Conservation (phyloP, 257 asterid species). For the Capsicum pubescens region DNA sequence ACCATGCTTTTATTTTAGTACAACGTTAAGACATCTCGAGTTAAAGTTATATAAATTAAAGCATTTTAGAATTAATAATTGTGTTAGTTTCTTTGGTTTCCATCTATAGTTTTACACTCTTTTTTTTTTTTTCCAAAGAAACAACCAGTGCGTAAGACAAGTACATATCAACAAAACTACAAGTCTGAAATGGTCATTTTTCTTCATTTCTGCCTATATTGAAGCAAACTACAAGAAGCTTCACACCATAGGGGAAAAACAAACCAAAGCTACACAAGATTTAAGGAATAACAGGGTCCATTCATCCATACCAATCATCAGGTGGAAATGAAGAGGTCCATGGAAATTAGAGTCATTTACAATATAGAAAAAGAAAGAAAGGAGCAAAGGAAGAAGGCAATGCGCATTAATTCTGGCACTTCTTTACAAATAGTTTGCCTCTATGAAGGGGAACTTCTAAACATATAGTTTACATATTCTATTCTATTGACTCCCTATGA, state of each 20-base stretch:
- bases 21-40: not conserved
- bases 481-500: not conserved
- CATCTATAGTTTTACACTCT: not conserved
- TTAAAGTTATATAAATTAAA: not conserved
- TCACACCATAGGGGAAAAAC: not conserved
- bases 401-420: not conserved
- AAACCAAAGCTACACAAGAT: not conserved
- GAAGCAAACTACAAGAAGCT: not conserved
- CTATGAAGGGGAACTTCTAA: not conserved
- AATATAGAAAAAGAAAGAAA: not conserved
- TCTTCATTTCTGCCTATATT: not conserved
- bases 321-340: not conserved
- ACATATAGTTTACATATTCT: not conserved
- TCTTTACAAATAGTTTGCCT: not conserved
- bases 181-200: not conserved
- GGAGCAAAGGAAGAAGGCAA: not conserved
- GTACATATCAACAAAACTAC: not conserved
- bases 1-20: not conserved
- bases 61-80: not conserved
- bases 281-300: not conserved
- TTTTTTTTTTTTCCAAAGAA: too few relatives aligned
- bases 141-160: too few relatives aligned
- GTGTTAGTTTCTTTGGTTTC: not conserved
- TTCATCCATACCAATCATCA: not conserved
- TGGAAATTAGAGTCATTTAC: slow-evolving; percentile 20